Percentiles rank a stretch among this genome's conserved stretches.
Evolutionary conservation across 306 rosid genomes (phyloP).

Genomic region (Senna siamea): DNA sequence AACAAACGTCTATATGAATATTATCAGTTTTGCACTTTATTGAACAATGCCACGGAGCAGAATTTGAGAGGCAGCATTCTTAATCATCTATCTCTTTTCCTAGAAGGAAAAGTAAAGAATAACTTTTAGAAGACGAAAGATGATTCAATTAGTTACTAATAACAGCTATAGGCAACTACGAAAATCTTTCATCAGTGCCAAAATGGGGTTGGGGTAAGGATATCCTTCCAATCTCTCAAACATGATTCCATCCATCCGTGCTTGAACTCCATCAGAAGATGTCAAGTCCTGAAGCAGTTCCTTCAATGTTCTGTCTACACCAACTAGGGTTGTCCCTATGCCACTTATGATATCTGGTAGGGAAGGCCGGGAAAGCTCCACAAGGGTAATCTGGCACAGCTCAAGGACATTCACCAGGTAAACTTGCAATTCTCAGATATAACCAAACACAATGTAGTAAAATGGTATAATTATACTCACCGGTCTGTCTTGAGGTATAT

Average conservation of each 20-base stretch:
- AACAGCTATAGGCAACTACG: conserved; percentile 60
- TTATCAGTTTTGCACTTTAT: no score
- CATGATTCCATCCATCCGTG: conserved; percentile 86
- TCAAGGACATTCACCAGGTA: conserved; percentile 31
- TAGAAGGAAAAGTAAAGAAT: conserved; percentile 1
- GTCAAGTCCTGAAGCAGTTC: conserved; percentile 62
- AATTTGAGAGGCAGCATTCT: no score
- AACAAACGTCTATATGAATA: no score
- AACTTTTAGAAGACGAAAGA: not conserved
- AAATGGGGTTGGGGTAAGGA: conserved; percentile 61
- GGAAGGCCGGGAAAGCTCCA: conserved; percentile 77
- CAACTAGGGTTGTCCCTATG: conserved; percentile 57
- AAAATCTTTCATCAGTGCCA: conserved; percentile 66
- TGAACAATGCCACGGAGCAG: no score
- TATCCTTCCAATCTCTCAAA: conserved; percentile 71
- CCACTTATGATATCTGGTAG: conserved; percentile 72
- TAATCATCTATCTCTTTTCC: no score
- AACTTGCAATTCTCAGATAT: conserved; percentile 17
- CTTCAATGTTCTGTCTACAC: conserved; percentile 68
- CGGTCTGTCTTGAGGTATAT: conserved; percentile 82
- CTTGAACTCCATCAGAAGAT: conserved; percentile 80
- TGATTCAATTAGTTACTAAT: conserved; percentile 2
- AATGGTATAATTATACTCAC: conserved; percentile 41
- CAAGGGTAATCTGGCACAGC: conserved; percentile 69
- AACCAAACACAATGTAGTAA: conserved; percentile 21